phyloP scores from a whole-genome alignment of 2,329 filamentous ascomycete species.

The Diplodia intermedia region DNA sequence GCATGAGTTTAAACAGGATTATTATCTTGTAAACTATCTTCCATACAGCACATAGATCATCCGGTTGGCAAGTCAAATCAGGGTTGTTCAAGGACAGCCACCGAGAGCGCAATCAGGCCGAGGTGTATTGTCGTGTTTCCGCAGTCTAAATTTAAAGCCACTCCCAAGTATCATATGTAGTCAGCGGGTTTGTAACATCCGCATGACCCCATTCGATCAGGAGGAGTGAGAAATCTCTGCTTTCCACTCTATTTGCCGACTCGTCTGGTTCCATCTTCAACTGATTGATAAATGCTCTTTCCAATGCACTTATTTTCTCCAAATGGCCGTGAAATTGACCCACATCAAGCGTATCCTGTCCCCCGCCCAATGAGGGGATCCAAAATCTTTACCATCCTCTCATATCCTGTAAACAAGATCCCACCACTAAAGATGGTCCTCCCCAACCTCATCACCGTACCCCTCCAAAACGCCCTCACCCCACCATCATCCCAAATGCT shows the following conservation, averaged over 20 bases:
- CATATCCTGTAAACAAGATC: conserved; percentile 24
- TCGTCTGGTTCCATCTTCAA: neutral
- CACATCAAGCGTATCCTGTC: neutral
- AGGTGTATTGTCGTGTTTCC: too few species aligned
- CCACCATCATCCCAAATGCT: conserved; percentile 65
- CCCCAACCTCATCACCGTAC: conserved; percentile 71
- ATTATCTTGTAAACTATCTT: too few species aligned
- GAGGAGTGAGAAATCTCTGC: neutral
- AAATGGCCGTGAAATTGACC: neutral
- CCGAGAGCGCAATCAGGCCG: too few species aligned
- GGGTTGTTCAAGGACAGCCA: neutral
- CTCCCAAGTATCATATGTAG: neutral
- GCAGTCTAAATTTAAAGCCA: too few species aligned
- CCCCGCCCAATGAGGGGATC: conserved; percentile 16
- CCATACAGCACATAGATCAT: too few species aligned
- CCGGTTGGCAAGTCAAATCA: too few species aligned
- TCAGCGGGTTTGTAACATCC: neutral
- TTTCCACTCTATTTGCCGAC: too few species aligned
- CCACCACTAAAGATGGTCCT: conserved; percentile 70
- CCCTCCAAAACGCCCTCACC: conserved; percentile 68
- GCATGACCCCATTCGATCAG: neutral
- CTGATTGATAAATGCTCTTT: neutral
- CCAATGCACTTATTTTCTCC: neutral
- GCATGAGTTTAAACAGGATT: neutral
- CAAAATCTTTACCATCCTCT: conserved; percentile 10